Conservation (phyloP, 1,284 basidiomycete species). For the Puccinia brachypodii region DNA sequence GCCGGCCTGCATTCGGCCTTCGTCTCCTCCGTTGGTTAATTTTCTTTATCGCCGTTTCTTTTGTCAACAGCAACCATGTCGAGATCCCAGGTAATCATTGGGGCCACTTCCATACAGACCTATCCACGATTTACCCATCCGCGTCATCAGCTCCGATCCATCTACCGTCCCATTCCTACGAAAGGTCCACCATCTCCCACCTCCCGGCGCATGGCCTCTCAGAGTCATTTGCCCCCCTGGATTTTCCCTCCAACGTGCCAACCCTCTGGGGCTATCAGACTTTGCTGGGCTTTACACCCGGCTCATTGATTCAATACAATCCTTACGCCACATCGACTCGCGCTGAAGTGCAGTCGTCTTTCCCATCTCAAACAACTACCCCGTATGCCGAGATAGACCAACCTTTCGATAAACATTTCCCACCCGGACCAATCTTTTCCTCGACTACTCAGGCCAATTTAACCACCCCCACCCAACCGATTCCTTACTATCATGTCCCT, state of each 20-base stretch:
- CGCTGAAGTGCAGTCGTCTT: background rate
- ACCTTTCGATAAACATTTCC: background rate
- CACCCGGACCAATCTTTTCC: background rate
- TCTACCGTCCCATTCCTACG: background rate
- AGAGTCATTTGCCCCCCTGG: background rate
- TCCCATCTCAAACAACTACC: background rate
- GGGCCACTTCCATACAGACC: constrained; percentile 4
- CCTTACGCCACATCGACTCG: background rate
- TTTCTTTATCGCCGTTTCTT: background rate
- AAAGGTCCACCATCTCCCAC: background rate
- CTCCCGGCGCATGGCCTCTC: background rate
- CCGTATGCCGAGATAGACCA: background rate
- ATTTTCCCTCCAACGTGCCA: constrained; percentile 27
- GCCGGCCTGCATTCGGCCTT: too few species aligned
- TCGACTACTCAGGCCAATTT: background rate
- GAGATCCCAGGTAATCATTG: background rate
- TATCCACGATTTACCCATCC: background rate
- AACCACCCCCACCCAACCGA: background rate
- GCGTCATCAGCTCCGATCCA: background rate
- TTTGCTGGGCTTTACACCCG: constrained; percentile 12
- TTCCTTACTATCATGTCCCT: background rate
- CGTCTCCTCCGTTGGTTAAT: background rate
- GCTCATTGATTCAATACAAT: background rate
- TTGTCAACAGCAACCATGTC: background rate
- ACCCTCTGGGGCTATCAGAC: constrained; percentile 30